These are phyloP conservation scores for Peterozyma xylosa DNA, from an alignment of 805 yeast species.

Conservation along the genomic window DNA sequence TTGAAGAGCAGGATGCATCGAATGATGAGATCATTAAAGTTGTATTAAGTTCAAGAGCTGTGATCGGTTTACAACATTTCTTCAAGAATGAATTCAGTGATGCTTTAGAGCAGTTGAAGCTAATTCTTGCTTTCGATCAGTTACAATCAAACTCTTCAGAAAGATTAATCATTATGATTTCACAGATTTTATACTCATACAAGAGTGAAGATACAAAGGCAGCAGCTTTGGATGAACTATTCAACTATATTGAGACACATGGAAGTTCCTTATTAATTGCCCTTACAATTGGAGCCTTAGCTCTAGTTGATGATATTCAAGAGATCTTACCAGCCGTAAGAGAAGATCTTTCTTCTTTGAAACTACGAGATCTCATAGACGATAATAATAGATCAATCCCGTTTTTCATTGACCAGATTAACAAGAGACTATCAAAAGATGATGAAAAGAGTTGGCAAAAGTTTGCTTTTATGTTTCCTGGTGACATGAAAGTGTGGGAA, in stretches of 20 bases:
- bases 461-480: slow-evolving; percentile 69
- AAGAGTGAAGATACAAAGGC: slow-evolving; percentile 71
- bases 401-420: slow-evolving; percentile 44
- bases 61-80: slow-evolving; percentile 66
- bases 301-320: slow-evolving; percentile 52
- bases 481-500: slow-evolving; percentile 62
- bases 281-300: slow-evolving; percentile 72
- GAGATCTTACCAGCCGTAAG: slow-evolving; percentile 54
- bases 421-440: slow-evolving; percentile 26
- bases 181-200: slow-evolving; percentile 73
- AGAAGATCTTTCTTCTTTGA: slow-evolving; percentile 53
- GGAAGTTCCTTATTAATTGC: slow-evolving; percentile 67
- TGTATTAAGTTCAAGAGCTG: slow-evolving; percentile 15
- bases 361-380: slow-evolving; percentile 34
- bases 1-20: slow-evolving; percentile 26
- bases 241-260: slow-evolving; percentile 49
- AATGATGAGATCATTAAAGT: slow-evolving; percentile 16
- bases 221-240: slow-evolving; percentile 80
- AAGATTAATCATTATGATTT: slow-evolving; percentile 61
- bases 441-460: slow-evolving; percentile 48
- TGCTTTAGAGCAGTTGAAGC: slow-evolving; percentile 61
- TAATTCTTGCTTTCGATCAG: slow-evolving; percentile 56
- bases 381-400: slow-evolving; percentile 56
- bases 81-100: slow-evolving; percentile 55
- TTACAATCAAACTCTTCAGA: slow-evolving; percentile 11